Evolutionary conservation across 352 stramenopile species (phyloP).

Genomic region (Globisporangium okanoganense): DNA sequence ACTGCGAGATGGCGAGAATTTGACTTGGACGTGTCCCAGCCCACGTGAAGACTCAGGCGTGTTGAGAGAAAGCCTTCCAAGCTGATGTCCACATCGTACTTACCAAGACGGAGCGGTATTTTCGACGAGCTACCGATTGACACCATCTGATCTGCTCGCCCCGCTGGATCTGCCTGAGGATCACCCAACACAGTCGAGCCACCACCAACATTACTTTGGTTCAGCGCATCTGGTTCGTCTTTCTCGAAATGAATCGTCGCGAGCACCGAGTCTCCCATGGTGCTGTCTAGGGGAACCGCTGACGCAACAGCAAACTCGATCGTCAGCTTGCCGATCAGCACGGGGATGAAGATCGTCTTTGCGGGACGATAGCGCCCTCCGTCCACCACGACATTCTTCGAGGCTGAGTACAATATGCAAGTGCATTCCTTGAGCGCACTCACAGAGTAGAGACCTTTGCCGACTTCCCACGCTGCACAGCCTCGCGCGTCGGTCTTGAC

Average conservation of each 20-base stretch:
- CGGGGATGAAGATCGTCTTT: slow-evolving; percentile 46
- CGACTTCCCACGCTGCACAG: slow-evolving; percentile 46
- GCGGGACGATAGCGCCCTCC: slow-evolving; percentile 47
- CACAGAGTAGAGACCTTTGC: slow-evolving; percentile 59
- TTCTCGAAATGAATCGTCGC: slow-evolving; percentile 6
- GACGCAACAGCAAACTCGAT: slow-evolving; percentile 25
- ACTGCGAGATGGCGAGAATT: slow-evolving; percentile 31
- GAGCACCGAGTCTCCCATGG: neutral
- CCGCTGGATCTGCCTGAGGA: neutral
- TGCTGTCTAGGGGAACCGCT: neutral
- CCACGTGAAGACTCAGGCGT: slow-evolving; percentile 23
- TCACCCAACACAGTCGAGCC: neutral
- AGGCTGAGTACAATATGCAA: slow-evolving; percentile 63
- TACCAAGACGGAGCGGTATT: slow-evolving; percentile 44
- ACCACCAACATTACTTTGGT: neutral
- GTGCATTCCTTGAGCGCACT: slow-evolving; percentile 42
- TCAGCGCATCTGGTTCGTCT: neutral
- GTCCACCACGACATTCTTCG: slow-evolving; percentile 66
- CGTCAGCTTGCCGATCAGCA: slow-evolving; percentile 50
- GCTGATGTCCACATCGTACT: slow-evolving; percentile 30
- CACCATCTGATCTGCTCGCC: neutral
- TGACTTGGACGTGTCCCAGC: slow-evolving; percentile 28
- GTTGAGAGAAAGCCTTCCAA: slow-evolving; percentile 23
- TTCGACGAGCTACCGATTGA: slow-evolving; percentile 21
- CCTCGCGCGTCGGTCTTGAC: slow-evolving; percentile 39